phyloP scores from a whole-genome alignment of 495 filamentous ascomycete species.

The Talaromyces nanjingensis region DNA sequence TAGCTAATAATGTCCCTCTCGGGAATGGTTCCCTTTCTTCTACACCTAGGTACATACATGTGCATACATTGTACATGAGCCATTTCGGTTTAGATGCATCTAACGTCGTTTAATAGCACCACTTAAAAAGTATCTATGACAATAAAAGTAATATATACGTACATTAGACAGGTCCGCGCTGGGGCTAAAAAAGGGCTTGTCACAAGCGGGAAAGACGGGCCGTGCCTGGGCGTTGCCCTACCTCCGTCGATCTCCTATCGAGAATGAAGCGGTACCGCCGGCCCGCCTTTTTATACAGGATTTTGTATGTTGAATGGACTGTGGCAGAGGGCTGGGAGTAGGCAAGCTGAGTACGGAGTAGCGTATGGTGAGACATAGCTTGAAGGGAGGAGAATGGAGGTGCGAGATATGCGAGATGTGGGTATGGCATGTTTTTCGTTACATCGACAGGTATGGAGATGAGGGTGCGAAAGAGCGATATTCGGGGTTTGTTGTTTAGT shows the following conservation, averaged over 20 bases:
- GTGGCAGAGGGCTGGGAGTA: not conserved
- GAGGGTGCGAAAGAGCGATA: not conserved
- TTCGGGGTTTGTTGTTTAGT: not conserved
- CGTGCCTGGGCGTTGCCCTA: not conserved
- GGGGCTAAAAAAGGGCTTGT: not conserved
- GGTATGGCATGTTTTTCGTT: not conserved
- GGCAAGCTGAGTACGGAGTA: not conserved
- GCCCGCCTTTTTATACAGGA: not conserved
- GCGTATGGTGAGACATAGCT: not conserved
- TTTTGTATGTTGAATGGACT: not conserved
- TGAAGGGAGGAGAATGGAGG: not conserved
- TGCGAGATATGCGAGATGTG: not conserved
- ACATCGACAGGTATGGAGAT: not conserved
- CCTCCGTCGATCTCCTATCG: not conserved
- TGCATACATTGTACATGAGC: not conserved
- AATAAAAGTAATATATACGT: not conserved
- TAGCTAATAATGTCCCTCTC: not conserved
- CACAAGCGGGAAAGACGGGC: not conserved
- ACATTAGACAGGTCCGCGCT: not conserved
- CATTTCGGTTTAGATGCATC: not conserved
- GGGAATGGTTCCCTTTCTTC: not conserved
- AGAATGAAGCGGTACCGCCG: not conserved
- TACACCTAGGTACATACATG: not conserved
- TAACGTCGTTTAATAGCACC: not conserved
- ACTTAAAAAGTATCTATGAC: too few species aligned